Conservation (phyloP, 2,329 filamentous ascomycete species). For the Pestalotiopsis sp. region DNA sequence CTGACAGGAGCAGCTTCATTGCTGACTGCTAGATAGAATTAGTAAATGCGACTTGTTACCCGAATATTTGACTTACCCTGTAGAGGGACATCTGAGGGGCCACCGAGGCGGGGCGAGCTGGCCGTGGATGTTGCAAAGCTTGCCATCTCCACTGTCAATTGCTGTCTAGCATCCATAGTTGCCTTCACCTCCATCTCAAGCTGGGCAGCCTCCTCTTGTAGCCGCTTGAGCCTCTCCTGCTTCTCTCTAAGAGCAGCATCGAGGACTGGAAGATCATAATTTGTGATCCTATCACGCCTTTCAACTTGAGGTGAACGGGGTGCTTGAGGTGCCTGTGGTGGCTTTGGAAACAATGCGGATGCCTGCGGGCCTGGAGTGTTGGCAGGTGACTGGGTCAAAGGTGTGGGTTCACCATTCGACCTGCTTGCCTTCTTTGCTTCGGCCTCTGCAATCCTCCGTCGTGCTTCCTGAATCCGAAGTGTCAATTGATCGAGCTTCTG, state of each 20-base stretch:
- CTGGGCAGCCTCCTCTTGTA: constrained; percentile 49
- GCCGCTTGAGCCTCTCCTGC: constrained; percentile 46
- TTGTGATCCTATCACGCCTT: constrained; percentile 38
- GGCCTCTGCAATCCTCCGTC: constrained; percentile 59
- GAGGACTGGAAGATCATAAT: constrained; percentile 40
- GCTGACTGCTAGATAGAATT: not conserved
- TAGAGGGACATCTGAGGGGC: not conserved
- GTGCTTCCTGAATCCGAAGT: constrained; percentile 64
- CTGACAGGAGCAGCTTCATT: not conserved
- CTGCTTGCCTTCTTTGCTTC: constrained; percentile 52
- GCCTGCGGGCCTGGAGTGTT: constrained; percentile 16
- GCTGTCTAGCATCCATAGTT: constrained; percentile 35
- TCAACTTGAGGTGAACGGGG: constrained; percentile 11
- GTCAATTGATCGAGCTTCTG: constrained; percentile 31
- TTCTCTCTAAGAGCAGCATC: constrained; percentile 46
- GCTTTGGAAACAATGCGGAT: constrained; percentile 18
- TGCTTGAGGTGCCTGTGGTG: constrained; percentile 17
- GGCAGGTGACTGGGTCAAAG: constrained; percentile 21
- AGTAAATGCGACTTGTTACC: not conserved
- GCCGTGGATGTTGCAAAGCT: not conserved
- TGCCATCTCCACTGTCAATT: constrained; percentile 22
- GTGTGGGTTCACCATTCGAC: constrained; percentile 15
- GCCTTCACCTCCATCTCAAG: constrained; percentile 51
- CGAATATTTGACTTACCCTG: not conserved
- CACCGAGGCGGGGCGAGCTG: not conserved